These are phyloP conservation scores for Onygenales sp. DNA, from an alignment of 2,329 filamentous ascomycete genomes.

Conservation along the genomic window DNA sequence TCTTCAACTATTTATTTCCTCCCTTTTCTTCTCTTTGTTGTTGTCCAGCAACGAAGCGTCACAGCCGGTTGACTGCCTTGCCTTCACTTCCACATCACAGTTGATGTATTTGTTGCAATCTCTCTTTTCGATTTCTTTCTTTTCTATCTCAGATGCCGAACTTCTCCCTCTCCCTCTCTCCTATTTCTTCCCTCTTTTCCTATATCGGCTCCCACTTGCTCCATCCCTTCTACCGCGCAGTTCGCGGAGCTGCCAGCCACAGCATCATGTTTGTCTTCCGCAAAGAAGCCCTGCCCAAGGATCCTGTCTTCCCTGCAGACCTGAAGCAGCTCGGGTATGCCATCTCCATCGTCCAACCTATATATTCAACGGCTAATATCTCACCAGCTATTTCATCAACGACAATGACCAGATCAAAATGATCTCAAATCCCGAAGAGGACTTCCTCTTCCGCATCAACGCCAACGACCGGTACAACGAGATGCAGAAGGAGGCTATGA, in stretches of 20 bases:
- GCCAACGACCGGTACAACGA: slow-evolving; percentile 70
- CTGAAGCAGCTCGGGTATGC: slow-evolving; percentile 62
- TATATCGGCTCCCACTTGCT: not conserved
- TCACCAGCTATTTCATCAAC: slow-evolving; percentile 65
- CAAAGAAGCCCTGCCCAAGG: slow-evolving; percentile 58
- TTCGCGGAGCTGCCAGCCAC: not conserved
- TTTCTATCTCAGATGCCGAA: not conserved
- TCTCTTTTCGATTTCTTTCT: not conserved
- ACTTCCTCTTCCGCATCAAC: slow-evolving; percentile 66
- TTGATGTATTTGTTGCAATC: not conserved
- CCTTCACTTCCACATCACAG: not conserved
- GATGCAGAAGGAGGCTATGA: slow-evolving; percentile 63
- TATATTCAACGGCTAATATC: not conserved
- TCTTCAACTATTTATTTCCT: not conserved
- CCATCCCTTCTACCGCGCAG: not conserved
- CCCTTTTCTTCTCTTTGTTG: not conserved
- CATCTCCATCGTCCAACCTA: not conserved
- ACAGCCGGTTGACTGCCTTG: not conserved
- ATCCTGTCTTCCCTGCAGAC: slow-evolving; percentile 56
- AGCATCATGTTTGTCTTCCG: slow-evolving; percentile 65
- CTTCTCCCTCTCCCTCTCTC: not conserved
- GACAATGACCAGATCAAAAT: slow-evolving; percentile 64
- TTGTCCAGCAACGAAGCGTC: too few species aligned
- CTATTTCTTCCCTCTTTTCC: not conserved
- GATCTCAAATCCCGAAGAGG: slow-evolving; percentile 55